These are phyloP conservation scores for Mycena epipterygia DNA, from an alignment of 768 basidiomycete species.

Conservation along the genomic window DNA sequence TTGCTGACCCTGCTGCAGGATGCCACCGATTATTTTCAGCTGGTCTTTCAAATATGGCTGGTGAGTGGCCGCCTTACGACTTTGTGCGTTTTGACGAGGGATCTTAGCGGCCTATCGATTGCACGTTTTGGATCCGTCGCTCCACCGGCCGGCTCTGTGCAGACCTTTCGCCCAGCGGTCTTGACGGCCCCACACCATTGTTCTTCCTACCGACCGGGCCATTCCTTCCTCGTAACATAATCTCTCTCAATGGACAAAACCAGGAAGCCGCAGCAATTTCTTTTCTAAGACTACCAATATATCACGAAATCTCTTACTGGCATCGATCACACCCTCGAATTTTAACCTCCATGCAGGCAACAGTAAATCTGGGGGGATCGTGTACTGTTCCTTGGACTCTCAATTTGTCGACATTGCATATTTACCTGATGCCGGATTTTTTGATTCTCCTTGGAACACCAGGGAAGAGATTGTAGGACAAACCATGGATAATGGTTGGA, in stretches of 20 bases:
- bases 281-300: neutral
- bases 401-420: neutral
- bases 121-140: neutral
- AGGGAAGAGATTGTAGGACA: neutral
- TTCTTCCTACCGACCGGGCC: neutral
- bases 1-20: neutral
- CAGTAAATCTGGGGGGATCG: neutral
- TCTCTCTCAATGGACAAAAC: neutral
- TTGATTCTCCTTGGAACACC: neutral
- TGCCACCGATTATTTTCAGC: neutral
- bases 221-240: neutral
- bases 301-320: neutral
- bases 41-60: neutral
- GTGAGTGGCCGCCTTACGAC: neutral
- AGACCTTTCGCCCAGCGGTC: neutral
- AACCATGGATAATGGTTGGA: neutral
- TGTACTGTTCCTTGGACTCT: neutral
- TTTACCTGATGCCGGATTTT: neutral
- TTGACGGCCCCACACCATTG: neutral
- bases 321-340: neutral
- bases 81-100: neutral
- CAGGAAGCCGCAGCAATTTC: neutral
- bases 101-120: fast-evolving
- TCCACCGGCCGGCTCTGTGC: conserved; percentile 7
- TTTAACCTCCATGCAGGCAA: neutral